Percentiles rank a stretch among this genome's conserved stretches.
phyloP scores from a whole-genome alignment of 2,329 filamentous ascomycete genomes.

The Talaromyces sp. region DNA sequence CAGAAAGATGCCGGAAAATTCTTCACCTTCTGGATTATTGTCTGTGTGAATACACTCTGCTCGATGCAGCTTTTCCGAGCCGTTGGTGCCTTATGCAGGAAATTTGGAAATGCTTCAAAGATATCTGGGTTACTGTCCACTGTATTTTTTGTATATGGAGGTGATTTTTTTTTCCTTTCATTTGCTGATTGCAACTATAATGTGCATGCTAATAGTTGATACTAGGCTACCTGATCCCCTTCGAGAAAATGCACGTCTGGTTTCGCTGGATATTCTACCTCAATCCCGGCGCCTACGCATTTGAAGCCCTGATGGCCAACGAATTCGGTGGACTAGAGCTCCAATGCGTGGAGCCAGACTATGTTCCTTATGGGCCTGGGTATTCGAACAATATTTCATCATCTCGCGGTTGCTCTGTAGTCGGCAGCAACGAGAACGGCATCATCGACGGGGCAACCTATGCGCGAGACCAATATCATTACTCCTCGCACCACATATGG shows the following conservation, averaged over 20 bases:
- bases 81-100: constrained; percentile 41
- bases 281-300: constrained; percentile 61
- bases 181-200: background rate
- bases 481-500: constrained; percentile 54
- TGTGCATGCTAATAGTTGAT: constrained; percentile 19
- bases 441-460: constrained; percentile 48
- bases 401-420: constrained; percentile 25
- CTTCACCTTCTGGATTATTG: constrained; percentile 52
- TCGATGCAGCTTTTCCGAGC: constrained; percentile 48
- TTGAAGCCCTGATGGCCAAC: constrained; percentile 62
- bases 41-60: constrained; percentile 45
- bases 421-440: constrained; percentile 22
- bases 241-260: constrained; percentile 56
- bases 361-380: constrained; percentile 38
- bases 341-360: constrained; percentile 45
- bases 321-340: constrained; percentile 57
- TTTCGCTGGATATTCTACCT: constrained; percentile 58
- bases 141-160: constrained; percentile 49
- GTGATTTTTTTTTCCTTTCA: constrained; percentile 10
- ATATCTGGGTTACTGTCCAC: constrained; percentile 39
- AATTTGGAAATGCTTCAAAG: constrained; percentile 40
- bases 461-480: constrained; percentile 48
- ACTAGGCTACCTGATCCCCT: constrained; percentile 54
- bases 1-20: constrained; percentile 52
- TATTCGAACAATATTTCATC: constrained; percentile 27